Percentiles rank a stretch among this genome's conserved stretches.
Evolutionary conservation across 2,329 filamentous ascomycete genomes (phyloP).

Genomic region (Zasmidium cellare): DNA sequence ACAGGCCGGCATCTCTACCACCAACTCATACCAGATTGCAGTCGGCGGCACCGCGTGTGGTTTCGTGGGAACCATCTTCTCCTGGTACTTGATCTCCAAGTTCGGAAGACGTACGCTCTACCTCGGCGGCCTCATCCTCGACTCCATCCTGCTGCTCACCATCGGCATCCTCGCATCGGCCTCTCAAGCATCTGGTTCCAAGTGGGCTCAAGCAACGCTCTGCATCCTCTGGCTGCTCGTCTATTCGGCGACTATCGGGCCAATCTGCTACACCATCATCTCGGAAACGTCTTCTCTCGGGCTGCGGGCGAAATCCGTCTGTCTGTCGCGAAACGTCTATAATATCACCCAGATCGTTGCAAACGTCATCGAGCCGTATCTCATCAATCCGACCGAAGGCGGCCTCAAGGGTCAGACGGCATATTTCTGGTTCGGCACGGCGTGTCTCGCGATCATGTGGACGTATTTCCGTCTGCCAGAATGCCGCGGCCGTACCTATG

Average conservation of each 20-base stretch:
- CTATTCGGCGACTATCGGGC: constrained; percentile 35
- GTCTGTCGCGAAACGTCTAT: constrained; percentile 33
- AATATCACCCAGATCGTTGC: constrained; percentile 34
- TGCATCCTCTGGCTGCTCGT: constrained; percentile 24
- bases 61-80: constrained; percentile 32
- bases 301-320: constrained; percentile 33
- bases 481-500: constrained; percentile 41
- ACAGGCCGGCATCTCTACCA: constrained; percentile 34
- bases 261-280: constrained; percentile 34
- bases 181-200: constrained; percentile 11
- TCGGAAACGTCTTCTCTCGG: constrained; percentile 31
- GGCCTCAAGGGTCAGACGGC: constrained; percentile 40
- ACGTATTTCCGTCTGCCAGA: constrained; percentile 41
- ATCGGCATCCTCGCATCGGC: constrained; percentile 23
- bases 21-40: constrained; percentile 9
- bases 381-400: constrained; percentile 34
- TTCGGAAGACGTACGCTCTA: constrained; percentile 40
- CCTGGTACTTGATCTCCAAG: constrained; percentile 34
- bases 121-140: constrained; percentile 23
- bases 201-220: constrained; percentile 39
- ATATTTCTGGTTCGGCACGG: constrained; percentile 41
- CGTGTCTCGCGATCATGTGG: constrained; percentile 36
- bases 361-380: constrained; percentile 25
- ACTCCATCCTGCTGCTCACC: constrained; percentile 33
- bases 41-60: constrained; percentile 27